Conservation (phyloP, 257 asterid species). For the Fraxinus americana region DNA sequence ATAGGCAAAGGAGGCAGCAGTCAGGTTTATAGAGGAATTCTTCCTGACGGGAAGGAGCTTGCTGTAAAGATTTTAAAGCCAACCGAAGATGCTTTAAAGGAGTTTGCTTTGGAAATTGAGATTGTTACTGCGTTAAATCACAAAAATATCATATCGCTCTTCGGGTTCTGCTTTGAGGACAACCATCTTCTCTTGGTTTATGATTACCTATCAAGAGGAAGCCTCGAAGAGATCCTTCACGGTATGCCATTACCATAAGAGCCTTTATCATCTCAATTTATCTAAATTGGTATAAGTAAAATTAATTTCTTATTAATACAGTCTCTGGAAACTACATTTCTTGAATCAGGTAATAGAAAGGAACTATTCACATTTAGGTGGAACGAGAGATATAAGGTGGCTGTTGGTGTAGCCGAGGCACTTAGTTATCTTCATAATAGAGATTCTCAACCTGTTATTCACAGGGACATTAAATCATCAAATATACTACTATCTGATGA, state of each 20-base stretch:
- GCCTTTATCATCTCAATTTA: not conserved
- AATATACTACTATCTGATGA: slow-evolving; percentile 81
- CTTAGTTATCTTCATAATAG: slow-evolving; percentile 82
- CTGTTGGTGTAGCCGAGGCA: slow-evolving; percentile 94
- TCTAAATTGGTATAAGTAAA: not conserved
- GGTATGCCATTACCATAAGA: slow-evolving; percentile 44
- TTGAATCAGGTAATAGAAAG: slow-evolving; percentile 54
- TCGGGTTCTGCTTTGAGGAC: slow-evolving; percentile 92
- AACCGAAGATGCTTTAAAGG: slow-evolving; percentile 67
- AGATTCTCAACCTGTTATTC: slow-evolving; percentile 75
- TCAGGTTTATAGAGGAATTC: slow-evolving; percentile 78
- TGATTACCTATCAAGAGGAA: slow-evolving; percentile 86
- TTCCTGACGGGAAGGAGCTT: slow-evolving; percentile 86
- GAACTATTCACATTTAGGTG: slow-evolving; percentile 60
- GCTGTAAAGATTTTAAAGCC: slow-evolving; percentile 91
- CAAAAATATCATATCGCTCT: slow-evolving; percentile 84
- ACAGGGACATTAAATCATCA: slow-evolving; percentile 93
- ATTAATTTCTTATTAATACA: not conserved
- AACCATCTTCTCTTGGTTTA: slow-evolving; percentile 76
- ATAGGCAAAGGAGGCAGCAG: slow-evolving; percentile 98
- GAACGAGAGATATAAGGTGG: slow-evolving; percentile 77
- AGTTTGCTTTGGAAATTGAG: slow-evolving; percentile 86
- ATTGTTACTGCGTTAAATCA: slow-evolving; percentile 78
- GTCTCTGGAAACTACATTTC: not conserved
- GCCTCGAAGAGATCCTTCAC: slow-evolving; percentile 97